Conservation (phyloP, 352 stramenopile species). For the Pythium oligandrum region DNA sequence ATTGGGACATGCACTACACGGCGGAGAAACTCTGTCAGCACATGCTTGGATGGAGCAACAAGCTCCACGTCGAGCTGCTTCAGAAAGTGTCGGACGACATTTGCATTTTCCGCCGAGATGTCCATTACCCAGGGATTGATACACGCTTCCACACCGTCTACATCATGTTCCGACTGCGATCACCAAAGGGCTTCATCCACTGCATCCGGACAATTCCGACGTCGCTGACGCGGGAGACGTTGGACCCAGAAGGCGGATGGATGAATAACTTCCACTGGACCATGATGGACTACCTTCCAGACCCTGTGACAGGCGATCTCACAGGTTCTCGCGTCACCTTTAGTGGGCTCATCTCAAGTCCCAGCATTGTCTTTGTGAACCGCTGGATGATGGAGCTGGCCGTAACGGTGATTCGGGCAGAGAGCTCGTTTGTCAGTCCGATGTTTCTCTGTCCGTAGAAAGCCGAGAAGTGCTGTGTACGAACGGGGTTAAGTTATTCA, state of each 20-base stretch:
- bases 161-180: conserved; percentile 24
- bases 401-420: conserved; percentile 20
- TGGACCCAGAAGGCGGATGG: conserved; percentile 19
- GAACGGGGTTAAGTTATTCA: no score
- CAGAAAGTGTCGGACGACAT: conserved; percentile 23
- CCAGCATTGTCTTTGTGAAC: conserved; percentile 19
- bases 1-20: conserved; percentile 26
- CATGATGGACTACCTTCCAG: conserved; percentile 17
- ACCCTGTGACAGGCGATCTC: conserved; percentile 12
- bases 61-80: conserved; percentile 21
- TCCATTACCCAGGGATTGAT: conserved; percentile 20
- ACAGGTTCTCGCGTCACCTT: conserved; percentile 18
- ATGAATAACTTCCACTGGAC: conserved; percentile 32
- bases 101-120: conserved; percentile 20
- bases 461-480: no score
- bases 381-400: conserved; percentile 26
- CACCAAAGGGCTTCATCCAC: conserved; percentile 18
- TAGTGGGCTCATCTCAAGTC: conserved; percentile 21
- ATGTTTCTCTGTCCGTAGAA: conserved; percentile 8
- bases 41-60: conserved; percentile 25
- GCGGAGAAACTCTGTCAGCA: conserved; percentile 20
- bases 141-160: conserved; percentile 23
- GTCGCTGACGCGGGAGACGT: conserved; percentile 10
- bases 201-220: conserved; percentile 22
- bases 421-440: conserved; percentile 22